Conservation (phyloP, 2,329 filamentous ascomycete species). For the Davidsoniella australis region DNA sequence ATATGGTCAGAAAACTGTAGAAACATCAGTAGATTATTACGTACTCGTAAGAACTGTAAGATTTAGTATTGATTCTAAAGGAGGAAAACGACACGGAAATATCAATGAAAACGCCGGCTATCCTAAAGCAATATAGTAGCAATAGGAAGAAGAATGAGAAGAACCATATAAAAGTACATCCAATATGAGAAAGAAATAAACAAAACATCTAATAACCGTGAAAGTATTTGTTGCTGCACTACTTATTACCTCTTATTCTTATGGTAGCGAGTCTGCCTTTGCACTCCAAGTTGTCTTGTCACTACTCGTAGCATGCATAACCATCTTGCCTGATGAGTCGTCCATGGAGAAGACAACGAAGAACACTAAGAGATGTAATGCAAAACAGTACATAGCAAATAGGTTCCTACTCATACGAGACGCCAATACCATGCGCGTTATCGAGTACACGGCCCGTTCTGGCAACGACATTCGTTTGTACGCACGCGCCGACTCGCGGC, state of each 20-base stretch:
- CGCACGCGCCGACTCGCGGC: conserved; percentile 78
- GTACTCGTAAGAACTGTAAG: too few relatives aligned
- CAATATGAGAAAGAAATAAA: conserved; percentile 1
- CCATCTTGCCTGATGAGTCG: conserved; percentile 33
- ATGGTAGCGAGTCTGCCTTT: conserved; percentile 9
- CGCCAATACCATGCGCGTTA: conserved; percentile 79
- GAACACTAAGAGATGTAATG: conserved; percentile 76
- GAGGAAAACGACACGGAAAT: too few relatives aligned
- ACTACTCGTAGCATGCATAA: conserved; percentile 32
- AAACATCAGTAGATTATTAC: too few relatives aligned
- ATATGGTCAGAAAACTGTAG: too few relatives aligned
- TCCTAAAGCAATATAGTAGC: neutral
- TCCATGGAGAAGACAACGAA: conserved; percentile 49
- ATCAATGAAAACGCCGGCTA: conserved; percentile 5
- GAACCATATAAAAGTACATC: neutral
- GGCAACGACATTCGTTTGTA: conserved; percentile 87
- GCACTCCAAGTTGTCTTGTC: conserved; percentile 16
- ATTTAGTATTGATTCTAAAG: too few relatives aligned
- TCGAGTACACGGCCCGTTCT: conserved; percentile 75
- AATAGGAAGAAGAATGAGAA: conserved; percentile 1
- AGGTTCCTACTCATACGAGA: conserved; percentile 82
- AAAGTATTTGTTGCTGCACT: neutral
- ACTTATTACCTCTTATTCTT: neutral
- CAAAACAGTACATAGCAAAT: conserved; percentile 83
- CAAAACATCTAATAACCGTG: neutral